Evolutionary conservation across 2,329 filamentous ascomycete genomes (phyloP).

Genomic region (Polytolypa hystricis): DNA sequence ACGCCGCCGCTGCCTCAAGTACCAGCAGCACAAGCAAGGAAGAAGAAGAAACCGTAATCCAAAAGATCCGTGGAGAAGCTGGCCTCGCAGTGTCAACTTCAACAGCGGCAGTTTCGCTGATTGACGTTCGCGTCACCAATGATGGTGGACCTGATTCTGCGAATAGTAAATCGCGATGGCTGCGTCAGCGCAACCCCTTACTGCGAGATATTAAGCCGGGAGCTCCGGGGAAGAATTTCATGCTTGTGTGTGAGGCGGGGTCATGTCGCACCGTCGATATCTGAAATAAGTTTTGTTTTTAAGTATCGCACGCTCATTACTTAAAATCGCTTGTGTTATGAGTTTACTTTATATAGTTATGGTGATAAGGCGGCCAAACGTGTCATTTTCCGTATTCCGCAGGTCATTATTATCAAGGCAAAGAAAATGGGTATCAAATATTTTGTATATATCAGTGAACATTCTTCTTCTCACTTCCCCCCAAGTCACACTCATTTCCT

Average conservation of each 20-base stretch:
- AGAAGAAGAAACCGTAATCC: conserved; percentile 20
- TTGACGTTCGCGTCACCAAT: conserved; percentile 25
- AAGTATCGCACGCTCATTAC: no score
- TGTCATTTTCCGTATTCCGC: no score
- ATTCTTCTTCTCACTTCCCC: no score
- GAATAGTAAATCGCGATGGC: conserved; percentile 27
- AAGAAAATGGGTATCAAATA: no score
- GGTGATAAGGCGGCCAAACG: no score
- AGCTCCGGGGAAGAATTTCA: conserved; percentile 28
- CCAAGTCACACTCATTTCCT: no score
- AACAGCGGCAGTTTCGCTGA: conserved; percentile 22
- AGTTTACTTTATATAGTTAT: no score
- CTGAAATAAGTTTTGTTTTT: conserved; percentile 7
- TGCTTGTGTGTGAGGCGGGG: conserved; percentile 29
- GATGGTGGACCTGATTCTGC: conserved; percentile 25
- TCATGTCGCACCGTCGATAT: conserved; percentile 27
- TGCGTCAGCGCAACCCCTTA: conserved; percentile 26
- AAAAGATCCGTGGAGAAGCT: conserved; percentile 25
- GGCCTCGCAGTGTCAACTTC: conserved; percentile 23
- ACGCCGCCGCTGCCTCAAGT: conserved; percentile 13
- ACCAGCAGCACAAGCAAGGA: conserved; percentile 11
- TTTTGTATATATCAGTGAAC: no score
- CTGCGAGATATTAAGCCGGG: conserved; percentile 27
- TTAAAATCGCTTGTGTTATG: no score
- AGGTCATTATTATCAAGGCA: no score